These are phyloP conservation scores for Stenogyne calaminthoides DNA, from an alignment of 305 asterid genomes.

Conservation along the genomic window DNA sequence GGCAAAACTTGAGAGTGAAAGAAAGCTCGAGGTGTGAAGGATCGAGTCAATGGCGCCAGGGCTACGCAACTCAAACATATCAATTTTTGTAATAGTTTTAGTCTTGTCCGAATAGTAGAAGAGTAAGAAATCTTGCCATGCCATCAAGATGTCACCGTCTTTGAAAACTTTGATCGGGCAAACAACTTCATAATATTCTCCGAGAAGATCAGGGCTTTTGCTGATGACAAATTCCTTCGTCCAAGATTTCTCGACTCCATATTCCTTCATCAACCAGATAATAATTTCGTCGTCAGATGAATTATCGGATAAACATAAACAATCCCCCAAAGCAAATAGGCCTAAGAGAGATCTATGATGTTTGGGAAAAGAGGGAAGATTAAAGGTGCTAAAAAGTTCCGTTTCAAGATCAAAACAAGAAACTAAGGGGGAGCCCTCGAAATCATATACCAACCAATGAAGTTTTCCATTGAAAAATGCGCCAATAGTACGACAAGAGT, in stretches of 20 bases:
- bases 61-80: neutral
- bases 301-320: slow-evolving; percentile 43
- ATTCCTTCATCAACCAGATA: slow-evolving; percentile 53
- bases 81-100: neutral
- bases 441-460: slow-evolving; percentile 45
- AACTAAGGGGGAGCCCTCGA: neutral
- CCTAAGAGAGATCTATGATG: neutral
- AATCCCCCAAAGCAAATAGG: slow-evolving; percentile 28
- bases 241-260: slow-evolving; percentile 49
- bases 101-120: slow-evolving; percentile 25
- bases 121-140: slow-evolving; percentile 24
- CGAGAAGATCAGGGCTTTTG: slow-evolving; percentile 1
- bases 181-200: slow-evolving; percentile 24
- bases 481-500: slow-evolving; percentile 25
- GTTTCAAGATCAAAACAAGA: slow-evolving; percentile 50
- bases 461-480: slow-evolving; percentile 39
- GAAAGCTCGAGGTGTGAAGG: slow-evolving; percentile 29
- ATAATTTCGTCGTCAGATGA: slow-evolving; percentile 26
- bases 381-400: slow-evolving; percentile 35
- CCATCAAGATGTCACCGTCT: slow-evolving; percentile 49
- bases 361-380: neutral
- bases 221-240: slow-evolving; percentile 37
- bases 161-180: slow-evolving; percentile 38
- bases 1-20: slow-evolving; percentile 28
- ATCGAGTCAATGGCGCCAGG: neutral